These are phyloP conservation scores for Pythium myriotylum DNA, from an alignment of 352 stramenopile genomes.

Conservation along the genomic window DNA sequence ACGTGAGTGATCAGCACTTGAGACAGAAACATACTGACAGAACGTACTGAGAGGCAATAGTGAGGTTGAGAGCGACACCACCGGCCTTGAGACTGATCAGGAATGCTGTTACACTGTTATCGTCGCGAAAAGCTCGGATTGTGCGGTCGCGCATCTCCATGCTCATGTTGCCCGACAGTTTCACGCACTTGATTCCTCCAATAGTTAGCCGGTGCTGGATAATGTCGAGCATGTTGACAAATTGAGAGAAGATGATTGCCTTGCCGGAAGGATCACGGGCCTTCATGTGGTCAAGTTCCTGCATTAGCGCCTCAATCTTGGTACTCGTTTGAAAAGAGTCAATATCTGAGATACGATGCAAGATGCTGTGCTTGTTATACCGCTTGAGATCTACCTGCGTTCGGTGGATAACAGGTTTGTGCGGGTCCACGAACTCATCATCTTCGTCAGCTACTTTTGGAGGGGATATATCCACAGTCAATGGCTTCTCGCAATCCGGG, in stretches of 20 bases:
- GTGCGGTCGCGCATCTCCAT: conserved; percentile 85
- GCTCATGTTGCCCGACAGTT: conserved; percentile 91
- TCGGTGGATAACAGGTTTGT: conserved; percentile 30
- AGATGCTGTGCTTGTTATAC: conserved; percentile 76
- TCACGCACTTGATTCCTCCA: conserved; percentile 88
- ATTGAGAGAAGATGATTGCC: conserved; percentile 98
- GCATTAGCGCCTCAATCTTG: conserved; percentile 98
- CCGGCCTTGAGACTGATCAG: conserved; percentile 99
- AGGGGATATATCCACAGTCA: conserved; percentile 84
- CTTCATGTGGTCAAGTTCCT: conserved; percentile 96
- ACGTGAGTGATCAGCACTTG: conserved; percentile 9
- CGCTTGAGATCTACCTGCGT: conserved; percentile 50
- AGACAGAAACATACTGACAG: not conserved
- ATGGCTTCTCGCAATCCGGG: conserved; percentile 74
- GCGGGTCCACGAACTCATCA: conserved; percentile 15
- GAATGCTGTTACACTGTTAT: conserved; percentile 94
- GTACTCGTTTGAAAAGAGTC: conserved; percentile 89
- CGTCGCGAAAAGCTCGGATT: conserved; percentile 84
- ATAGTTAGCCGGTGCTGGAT: conserved; percentile 95
- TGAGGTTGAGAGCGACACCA: conserved; percentile 98
- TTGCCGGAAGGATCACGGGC: conserved; percentile 94
- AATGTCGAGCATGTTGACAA: conserved; percentile 99
- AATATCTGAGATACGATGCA: conserved; percentile 64
- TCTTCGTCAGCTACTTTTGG: conserved; percentile 29
- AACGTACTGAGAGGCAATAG: conserved; percentile 93